A percentile compares a stretch with the other conserved stretches of the same genome.
These are phyloP conservation scores for Kitagawia praeruptora DNA, from an alignment of 129 eudicot species.

Conservation along the genomic window DNA sequence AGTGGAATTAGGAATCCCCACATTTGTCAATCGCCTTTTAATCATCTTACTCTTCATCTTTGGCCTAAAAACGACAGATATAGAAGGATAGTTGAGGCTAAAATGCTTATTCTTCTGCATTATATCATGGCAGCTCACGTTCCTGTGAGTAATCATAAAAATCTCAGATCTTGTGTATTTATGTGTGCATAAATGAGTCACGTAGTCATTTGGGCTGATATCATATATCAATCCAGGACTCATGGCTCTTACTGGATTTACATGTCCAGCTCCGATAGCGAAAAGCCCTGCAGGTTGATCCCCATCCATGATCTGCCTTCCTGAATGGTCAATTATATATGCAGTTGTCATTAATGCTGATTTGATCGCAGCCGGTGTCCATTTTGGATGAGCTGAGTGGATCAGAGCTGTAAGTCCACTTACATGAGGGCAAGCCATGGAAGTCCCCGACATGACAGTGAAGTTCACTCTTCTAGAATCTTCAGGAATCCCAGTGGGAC, in stretches of 20 bases:
- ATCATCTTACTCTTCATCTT: conserved; percentile 46
- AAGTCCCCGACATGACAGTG: conserved; percentile 87
- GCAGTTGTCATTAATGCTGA: conserved; percentile 89
- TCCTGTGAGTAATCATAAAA: conserved; percentile 74
- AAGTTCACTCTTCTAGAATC: conserved; percentile 90
- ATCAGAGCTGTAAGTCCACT: conserved; percentile 82
- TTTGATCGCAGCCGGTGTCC: conserved; percentile 82
- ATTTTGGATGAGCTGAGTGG: conserved; percentile 74
- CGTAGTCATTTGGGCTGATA: conserved; percentile 60
- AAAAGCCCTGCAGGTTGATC: conserved; percentile 49
- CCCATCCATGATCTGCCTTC: conserved; percentile 85
- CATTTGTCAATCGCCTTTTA: conserved; percentile 69
- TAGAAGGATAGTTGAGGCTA: conserved; percentile 86
- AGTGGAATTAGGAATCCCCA: conserved; percentile 61
- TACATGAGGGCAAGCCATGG: conserved; percentile 97
- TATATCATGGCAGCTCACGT: conserved; percentile 61
- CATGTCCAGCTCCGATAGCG: conserved; percentile 82
- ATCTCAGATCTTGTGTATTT: conserved; percentile 58
- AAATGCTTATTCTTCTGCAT: conserved; percentile 54
- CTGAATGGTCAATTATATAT: conserved; percentile 46
- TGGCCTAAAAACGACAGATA: conserved; percentile 56
- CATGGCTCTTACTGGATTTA: conserved; percentile 70
- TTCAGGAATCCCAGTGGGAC: conserved; percentile 69
- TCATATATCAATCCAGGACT: conserved; percentile 81
- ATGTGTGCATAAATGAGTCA: conserved; percentile 59